Conservation (phyloP, 2,329 filamentous ascomycete species). For the Waltergamsia citrina region DNA sequence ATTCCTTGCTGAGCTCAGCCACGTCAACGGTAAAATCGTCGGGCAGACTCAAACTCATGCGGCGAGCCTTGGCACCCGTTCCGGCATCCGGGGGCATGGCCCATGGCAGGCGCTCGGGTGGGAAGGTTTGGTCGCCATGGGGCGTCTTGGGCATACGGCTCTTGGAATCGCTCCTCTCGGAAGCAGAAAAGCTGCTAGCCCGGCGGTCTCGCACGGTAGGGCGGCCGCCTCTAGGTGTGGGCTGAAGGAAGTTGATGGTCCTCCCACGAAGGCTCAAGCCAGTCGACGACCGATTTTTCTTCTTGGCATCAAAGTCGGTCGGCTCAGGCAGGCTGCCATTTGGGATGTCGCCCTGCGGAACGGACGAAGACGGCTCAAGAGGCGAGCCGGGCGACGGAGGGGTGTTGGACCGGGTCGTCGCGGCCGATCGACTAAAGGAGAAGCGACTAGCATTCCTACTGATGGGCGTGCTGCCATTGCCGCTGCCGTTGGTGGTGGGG, state of each 20-base stretch:
- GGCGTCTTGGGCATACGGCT: conserved; percentile 8
- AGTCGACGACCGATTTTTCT: conserved; percentile 42
- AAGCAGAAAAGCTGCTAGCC: conserved; percentile 43
- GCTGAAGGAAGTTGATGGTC: conserved; percentile 35
- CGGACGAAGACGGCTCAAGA: conserved; percentile 22
- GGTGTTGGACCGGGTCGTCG: conserved; percentile 36
- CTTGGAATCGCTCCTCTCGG: conserved; percentile 17
- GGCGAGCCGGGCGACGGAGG: conserved; percentile 40
- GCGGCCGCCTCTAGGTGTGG: conserved; percentile 12
- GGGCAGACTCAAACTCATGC: conserved; percentile 63
- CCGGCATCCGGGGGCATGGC: conserved; percentile 57
- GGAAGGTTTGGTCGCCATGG: conserved; percentile 17
- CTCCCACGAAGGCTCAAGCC: conserved; percentile 38
- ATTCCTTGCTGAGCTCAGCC: conserved; percentile 60
- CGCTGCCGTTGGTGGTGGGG: conserved; percentile 9
- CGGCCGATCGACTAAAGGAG: conserved; percentile 35
- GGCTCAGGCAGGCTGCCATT: conserved; percentile 24
- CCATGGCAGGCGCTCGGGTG: conserved; percentile 41
- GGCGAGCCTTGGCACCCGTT: conserved; percentile 68
- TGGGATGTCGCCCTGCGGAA: conserved; percentile 10
- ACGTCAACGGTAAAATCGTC: conserved; percentile 67
- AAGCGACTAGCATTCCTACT: conserved; percentile 24
- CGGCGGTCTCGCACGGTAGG: conserved; percentile 17
- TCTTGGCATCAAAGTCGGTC: conserved; percentile 29
- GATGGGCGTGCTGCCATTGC: conserved; percentile 17